These are phyloP conservation scores for Danielozyma ontarioensis DNA, from an alignment of 805 yeast species.

Conservation along the genomic window DNA sequence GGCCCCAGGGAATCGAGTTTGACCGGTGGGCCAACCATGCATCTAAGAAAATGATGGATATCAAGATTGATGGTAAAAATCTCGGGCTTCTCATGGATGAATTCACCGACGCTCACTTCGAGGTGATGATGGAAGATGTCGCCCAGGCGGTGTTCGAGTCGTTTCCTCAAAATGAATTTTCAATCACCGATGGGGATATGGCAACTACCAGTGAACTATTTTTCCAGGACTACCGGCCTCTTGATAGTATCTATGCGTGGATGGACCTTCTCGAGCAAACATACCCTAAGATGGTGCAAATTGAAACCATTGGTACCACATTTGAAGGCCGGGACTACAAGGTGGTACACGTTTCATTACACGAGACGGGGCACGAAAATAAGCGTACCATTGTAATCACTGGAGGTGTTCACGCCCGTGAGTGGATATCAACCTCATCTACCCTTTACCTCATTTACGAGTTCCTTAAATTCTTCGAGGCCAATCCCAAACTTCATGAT, in stretches of 20 bases:
- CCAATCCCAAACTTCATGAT: constrained; percentile 33
- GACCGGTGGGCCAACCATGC: constrained; percentile 45
- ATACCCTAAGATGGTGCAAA: constrained; percentile 56
- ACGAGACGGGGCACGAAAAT: constrained; percentile 32
- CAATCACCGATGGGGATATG: constrained; percentile 4
- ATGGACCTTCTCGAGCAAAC: constrained; percentile 53
- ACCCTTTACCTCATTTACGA: constrained; percentile 51
- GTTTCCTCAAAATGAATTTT: constrained; percentile 31
- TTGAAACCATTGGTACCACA: constrained; percentile 71
- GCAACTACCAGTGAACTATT: constrained; percentile 44
- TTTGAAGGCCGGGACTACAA: constrained; percentile 68
- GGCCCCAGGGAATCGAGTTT: constrained; percentile 7
- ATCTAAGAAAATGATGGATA: constrained; percentile 7
- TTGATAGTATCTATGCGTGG: constrained; percentile 71
- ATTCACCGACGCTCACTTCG: constrained; percentile 20
- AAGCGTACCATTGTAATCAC: constrained; percentile 67
- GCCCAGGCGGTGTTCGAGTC: constrained; percentile 54
- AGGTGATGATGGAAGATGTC: constrained; percentile 51
- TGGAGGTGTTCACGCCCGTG: constrained; percentile 87
- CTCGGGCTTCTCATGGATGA: constrained; percentile 9
- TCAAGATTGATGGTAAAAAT: constrained; percentile 15
- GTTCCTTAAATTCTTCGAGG: constrained; percentile 24
- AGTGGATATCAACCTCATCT: constrained; percentile 77
- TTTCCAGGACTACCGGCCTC: constrained; percentile 64
- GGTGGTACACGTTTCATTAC: constrained; percentile 55